phyloP scores from a whole-genome alignment of 2,329 filamentous ascomycete species.

The Bimuria novae-zelandiae region DNA sequence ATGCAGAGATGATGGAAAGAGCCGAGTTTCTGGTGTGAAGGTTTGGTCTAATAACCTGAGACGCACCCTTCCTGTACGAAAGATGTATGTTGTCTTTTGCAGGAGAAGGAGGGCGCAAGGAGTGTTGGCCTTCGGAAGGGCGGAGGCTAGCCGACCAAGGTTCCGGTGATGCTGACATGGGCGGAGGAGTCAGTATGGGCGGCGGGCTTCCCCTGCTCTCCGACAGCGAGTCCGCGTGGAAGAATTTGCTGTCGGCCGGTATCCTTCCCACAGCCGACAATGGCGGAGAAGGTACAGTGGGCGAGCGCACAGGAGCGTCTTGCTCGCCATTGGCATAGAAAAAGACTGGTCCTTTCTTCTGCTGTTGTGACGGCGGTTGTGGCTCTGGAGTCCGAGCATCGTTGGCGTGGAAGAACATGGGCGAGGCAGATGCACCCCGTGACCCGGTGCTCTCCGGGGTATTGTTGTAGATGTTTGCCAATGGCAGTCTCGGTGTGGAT shows the following conservation, averaged over 20 bases:
- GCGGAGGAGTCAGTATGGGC: slow-evolving; percentile 40
- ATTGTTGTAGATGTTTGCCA: slow-evolving; percentile 30
- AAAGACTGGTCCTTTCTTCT: slow-evolving; percentile 54
- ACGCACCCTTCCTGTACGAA: slow-evolving; percentile 55
- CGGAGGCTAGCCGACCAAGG: slow-evolving; percentile 16
- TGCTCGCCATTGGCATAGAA: slow-evolving; percentile 58
- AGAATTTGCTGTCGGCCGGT: slow-evolving; percentile 62
- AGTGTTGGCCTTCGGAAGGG: slow-evolving; percentile 22
- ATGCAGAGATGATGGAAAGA: slow-evolving; percentile 38
- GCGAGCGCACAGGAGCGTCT: slow-evolving; percentile 36
- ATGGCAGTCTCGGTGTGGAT: slow-evolving; percentile 30
- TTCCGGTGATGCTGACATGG: slow-evolving; percentile 33
- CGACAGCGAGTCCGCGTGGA: slow-evolving; percentile 66
- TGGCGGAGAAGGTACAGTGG: slow-evolving; percentile 40
- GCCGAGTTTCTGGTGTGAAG: slow-evolving; percentile 37
- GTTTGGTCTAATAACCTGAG: slow-evolving; percentile 52
- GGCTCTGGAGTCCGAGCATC: slow-evolving; percentile 60
- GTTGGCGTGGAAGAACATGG: slow-evolving; percentile 92
- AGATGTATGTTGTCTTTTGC: slow-evolving; percentile 55
- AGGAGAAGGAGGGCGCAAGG: slow-evolving; percentile 49
- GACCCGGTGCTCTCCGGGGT: slow-evolving; percentile 27
- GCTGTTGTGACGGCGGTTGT: slow-evolving; percentile 23
- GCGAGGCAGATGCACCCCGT: slow-evolving; percentile 44
- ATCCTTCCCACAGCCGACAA: slow-evolving; percentile 34
- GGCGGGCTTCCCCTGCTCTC: slow-evolving; percentile 46